phyloP scores from a whole-genome alignment of 768 basidiomycete genomes.

The Rhodotorula babjevae region DNA sequence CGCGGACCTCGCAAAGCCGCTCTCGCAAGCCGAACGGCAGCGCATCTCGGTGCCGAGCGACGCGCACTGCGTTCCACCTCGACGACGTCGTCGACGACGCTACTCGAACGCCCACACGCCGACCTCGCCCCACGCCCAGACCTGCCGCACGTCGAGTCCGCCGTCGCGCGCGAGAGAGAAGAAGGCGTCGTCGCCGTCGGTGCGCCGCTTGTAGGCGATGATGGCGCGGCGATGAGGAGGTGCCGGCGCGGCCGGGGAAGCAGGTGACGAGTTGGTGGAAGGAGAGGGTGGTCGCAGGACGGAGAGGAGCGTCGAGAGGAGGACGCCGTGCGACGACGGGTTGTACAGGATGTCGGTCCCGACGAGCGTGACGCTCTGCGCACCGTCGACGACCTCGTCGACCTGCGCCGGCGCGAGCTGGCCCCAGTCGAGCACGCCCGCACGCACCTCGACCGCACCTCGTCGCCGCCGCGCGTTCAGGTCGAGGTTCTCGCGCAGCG shows the following conservation, averaged over 20 bases:
- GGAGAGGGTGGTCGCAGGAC: constrained; percentile 16
- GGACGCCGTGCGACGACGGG: constrained; percentile 22
- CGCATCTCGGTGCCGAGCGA: too few relatives aligned
- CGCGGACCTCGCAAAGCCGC: too few relatives aligned
- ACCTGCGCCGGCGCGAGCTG: neutral
- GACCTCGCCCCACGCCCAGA: constrained; percentile 36
- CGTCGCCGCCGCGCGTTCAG: constrained; percentile 5
- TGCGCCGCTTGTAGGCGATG: constrained; percentile 40
- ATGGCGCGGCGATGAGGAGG: neutral
- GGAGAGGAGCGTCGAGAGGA: constrained; percentile 34
- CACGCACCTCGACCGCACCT: neutral
- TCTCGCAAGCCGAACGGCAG: too few relatives aligned
- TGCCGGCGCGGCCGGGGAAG: too few relatives aligned
- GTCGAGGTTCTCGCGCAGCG: constrained; percentile 32
- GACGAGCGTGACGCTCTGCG: constrained; percentile 9
- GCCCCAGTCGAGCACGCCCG: constrained; percentile 34
- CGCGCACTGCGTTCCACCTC: too few relatives aligned
- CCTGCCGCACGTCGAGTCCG: constrained; percentile 19
- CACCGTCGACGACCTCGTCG: neutral
- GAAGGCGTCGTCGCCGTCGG: constrained; percentile 38
- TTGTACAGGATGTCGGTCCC: constrained; percentile 42
- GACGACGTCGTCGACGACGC: too few relatives aligned
- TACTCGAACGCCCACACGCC: constrained; percentile 28
- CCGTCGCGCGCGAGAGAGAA: constrained; percentile 21
- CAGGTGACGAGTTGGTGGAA: too few relatives aligned